These are phyloP conservation scores for Mycena sp. DNA, from an alignment of 1,284 basidiomycete genomes.

Conservation along the genomic window DNA sequence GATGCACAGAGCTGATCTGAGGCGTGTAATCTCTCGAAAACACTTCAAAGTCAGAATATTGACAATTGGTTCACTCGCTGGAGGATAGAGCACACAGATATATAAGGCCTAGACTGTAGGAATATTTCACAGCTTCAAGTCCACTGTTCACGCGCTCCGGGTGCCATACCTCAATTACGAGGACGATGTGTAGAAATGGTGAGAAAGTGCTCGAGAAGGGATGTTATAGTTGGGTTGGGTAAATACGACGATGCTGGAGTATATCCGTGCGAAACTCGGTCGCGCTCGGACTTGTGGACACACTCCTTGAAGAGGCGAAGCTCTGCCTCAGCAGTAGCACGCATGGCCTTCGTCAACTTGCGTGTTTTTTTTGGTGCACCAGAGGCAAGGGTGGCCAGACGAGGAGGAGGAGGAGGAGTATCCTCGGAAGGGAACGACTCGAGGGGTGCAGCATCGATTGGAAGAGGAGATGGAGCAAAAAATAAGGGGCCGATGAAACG, in stretches of 20 bases:
- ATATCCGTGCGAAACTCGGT: not conserved
- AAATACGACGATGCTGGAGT: not conserved
- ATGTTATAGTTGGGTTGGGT: not conserved
- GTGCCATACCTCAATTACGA: too few species aligned
- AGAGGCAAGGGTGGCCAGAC: not conserved
- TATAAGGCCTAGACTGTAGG: too few species aligned
- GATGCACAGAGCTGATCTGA: too few species aligned
- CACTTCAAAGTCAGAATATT: too few species aligned
- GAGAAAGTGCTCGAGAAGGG: not conserved
- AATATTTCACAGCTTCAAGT: too few species aligned
- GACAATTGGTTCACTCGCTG: too few species aligned
- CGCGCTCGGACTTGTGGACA: not conserved
- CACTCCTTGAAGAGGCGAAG: not conserved
- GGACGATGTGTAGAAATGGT: not conserved
- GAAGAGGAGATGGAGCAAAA: not conserved
- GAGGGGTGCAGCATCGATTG: not conserved
- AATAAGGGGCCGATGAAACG: not conserved
- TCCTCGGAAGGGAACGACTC: not conserved
- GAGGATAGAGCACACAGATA: too few species aligned
- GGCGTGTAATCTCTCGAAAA: too few species aligned
- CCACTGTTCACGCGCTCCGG: too few species aligned
- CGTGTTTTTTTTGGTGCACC: not conserved
- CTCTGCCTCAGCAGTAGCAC: not conserved
- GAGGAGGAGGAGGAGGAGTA: not conserved
- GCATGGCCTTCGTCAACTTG: constrained; percentile 3